These are phyloP conservation scores for Phytophthora uliginosa DNA, from an alignment of 352 stramenopile species.

Conservation along the genomic window DNA sequence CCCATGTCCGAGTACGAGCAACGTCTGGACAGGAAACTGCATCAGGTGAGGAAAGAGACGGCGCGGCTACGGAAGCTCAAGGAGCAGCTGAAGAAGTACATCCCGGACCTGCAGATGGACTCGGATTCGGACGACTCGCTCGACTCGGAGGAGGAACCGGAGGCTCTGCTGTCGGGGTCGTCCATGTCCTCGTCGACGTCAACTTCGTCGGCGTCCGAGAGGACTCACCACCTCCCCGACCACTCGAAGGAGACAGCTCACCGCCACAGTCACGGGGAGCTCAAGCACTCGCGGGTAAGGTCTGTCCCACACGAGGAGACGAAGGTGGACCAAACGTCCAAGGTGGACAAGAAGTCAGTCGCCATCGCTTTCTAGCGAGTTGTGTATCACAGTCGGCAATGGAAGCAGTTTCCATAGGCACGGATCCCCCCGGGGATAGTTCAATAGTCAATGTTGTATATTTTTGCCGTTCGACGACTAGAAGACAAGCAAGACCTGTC, in stretches of 20 bases:
- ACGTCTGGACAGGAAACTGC: constrained; percentile 57
- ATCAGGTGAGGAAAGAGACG: constrained; percentile 53
- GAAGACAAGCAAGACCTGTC: not conserved
- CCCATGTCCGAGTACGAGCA: constrained; percentile 48
- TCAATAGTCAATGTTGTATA: constrained; percentile 33
- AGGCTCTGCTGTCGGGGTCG: constrained; percentile 24
- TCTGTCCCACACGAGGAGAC: not conserved
- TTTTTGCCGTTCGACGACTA: constrained; percentile 5
- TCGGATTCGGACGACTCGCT: constrained; percentile 55
- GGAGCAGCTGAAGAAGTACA: constrained; percentile 58
- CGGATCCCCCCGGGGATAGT: constrained; percentile 17
- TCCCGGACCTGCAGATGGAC: constrained; percentile 54
- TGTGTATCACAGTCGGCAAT: constrained; percentile 24
- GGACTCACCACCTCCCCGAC: constrained; percentile 7
- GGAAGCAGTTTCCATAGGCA: constrained; percentile 15
- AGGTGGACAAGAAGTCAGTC: constrained; percentile 10
- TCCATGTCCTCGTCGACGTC: constrained; percentile 30
- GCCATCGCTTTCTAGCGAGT: constrained; percentile 15
- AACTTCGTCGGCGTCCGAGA: constrained; percentile 16
- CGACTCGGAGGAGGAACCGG: constrained; percentile 39
- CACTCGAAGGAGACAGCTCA: constrained; percentile 20
- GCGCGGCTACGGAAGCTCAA: constrained; percentile 47
- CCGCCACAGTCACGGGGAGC: constrained; percentile 8
- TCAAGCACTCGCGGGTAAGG: constrained; percentile 20
- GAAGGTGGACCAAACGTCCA: constrained; percentile 12